Evolutionary conservation across 163 green algal genomes (phyloP), one percentile per base, ranked within the genome.

Genomic region (Chlorella variabilis): DNA sequence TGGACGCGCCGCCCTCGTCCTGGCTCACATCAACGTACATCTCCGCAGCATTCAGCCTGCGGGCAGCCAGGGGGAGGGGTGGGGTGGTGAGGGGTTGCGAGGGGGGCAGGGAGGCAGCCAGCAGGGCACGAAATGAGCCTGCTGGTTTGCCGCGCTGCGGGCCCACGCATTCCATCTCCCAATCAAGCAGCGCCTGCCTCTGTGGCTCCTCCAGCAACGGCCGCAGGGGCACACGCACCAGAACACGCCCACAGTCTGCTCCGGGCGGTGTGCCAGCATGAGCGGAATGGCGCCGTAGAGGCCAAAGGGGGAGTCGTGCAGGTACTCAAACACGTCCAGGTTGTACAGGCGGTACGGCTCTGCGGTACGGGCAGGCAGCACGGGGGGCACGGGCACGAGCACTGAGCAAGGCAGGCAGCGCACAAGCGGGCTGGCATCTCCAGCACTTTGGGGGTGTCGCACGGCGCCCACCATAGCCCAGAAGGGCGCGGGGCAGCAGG

Each of bases 331-430:
- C 71, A 99, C 97, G 85, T 99, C 97, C 84, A 99, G 89, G 87
- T 99, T 99, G 93, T 98, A 99, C 78, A 99, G 87, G 27, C 97
- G 89, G 91, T 99, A 99, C 31, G 97, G 97, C 80, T 99, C 97
- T 61, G 85, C 87, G 29, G 70, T 3, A 65, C 63, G 34, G 34
- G 13, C 59, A 36, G 59, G 59, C n/a, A 36, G n/a, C 18, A 11
- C 59, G 59, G 18, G 11, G n/a, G n/a, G n/a, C n/a, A n/a, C n/a
- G n/a, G n/a, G n/a, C n/a, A n/a, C n/a, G n/a, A n/a, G n/a, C n/a
- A n/a, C n/a, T n/a, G n/a, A n/a, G n/a, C n/a, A n/a, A n/a, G n/a
- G n/a, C n/a, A n/a, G n/a, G n/a, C n/a, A n/a, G n/a, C n/a, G n/a
- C n/a, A n/a, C n/a, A n/a, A n/a, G n/a, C n/a, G n/a, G n/a, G n/a